Base-by-base conservation (phyloP, 2,329 filamentous ascomycete species). In the Trichophyton schoenleinii region DNA sequence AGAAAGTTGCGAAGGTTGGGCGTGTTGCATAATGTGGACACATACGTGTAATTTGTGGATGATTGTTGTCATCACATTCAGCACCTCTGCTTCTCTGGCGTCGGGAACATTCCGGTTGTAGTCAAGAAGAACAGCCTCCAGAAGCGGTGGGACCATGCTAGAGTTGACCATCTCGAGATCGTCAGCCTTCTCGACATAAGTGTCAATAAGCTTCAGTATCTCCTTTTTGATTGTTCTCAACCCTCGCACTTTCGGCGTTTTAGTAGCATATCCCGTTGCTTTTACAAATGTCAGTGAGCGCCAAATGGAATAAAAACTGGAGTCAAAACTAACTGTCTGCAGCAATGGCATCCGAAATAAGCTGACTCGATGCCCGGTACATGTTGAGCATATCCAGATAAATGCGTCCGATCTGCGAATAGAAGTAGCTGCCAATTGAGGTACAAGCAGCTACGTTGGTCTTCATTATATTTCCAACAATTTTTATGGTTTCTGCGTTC, bases 401-500 rank as follows among this genome's bases (percentile, higher is more conserved):
- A 68, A 99, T 97, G 62, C 91, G 87, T 46, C 92, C 94, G 68
- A 99, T 96, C 73, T 99, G 94, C 11, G 94, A 92, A 71, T 96
- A 96, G 75, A 99, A 99, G 77, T 97, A 99, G 59, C 89, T 86
- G 38, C 95, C 94, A 62, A 99, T 94, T 0, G 94, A 97, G 41
- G 89, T 89, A 74, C 94, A 99, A 41, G 94, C 94, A n/a, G 95
- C 92, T 3, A 99, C 94, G 69, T 99, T 99, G 0, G 94, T 99
- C 83, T 99, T 99, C 94, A 99, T 99, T 72, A 99, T 96, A 76
- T 99, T 99, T 67, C 94, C 94, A 65, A 99, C 91, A 67, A 99
- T 87, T 79, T 99, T 99, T 78, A 99, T 97, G 0, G 91, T 95
- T 68, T 99, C 91, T 9, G 86, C 80, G 70, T 97, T 91, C 73